phyloP scores from a whole-genome alignment of 169 alveolate species.

The Plasmodium blacklocki region DNA sequence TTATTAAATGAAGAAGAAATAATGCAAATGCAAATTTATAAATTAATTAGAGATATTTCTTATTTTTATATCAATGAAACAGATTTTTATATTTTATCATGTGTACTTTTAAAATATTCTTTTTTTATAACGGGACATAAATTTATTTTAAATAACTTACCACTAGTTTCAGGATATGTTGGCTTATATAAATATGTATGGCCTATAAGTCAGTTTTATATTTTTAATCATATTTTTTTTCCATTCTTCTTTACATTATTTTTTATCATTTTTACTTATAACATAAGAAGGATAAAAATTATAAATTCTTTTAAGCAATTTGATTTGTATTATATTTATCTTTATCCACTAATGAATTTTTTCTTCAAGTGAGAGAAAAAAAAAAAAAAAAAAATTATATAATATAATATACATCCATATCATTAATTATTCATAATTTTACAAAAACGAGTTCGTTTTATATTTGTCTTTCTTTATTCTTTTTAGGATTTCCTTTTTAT shows the following conservation, averaged over 20 bases:
- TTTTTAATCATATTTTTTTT: constrained; percentile 45
- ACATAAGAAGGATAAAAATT: constrained; percentile 47
- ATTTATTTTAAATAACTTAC: constrained; percentile 30
- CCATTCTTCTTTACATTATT: constrained; percentile 41
- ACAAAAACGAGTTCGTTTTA: neutral
- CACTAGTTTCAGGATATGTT: constrained; percentile 32
- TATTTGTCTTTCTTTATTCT: constrained; percentile 14
- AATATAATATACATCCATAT: neutral
- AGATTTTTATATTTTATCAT: constrained; percentile 45
- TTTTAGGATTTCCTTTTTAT: constrained; percentile 19
- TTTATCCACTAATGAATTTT: constrained; percentile 58
- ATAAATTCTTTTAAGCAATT: constrained; percentile 16
- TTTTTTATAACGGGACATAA: constrained; percentile 69
- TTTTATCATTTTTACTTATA: constrained; percentile 25
- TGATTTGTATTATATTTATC: constrained; percentile 46
- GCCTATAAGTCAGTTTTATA: constrained; percentile 57
- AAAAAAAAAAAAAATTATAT: neutral
- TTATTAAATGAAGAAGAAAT: constrained; percentile 8
- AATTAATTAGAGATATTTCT: constrained; percentile 32
- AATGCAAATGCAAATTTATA: constrained; percentile 44
- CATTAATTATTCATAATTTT: neutral
- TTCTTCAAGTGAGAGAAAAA: constrained; percentile 40
- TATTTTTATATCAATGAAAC: constrained; percentile 43
- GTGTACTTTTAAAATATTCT: constrained; percentile 51
- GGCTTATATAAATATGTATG: constrained; percentile 50